A percentile compares a stretch with the other conserved stretches of the same genome.
Evolutionary conservation across 2,329 filamentous ascomycete species (phyloP).

Genomic region (Xylariaceae sp.): DNA sequence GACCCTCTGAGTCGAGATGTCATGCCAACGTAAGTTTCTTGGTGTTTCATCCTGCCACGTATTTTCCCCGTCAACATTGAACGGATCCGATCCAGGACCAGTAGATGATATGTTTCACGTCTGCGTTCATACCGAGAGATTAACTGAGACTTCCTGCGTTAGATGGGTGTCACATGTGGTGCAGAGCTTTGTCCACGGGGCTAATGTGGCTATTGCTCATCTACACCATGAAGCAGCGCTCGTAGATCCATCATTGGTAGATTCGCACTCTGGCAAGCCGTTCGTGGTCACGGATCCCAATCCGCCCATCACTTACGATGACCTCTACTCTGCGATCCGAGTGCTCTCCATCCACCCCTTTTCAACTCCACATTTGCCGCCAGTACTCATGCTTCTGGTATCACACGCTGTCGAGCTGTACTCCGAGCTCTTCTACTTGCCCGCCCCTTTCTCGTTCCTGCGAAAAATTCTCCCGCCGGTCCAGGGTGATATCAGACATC

Average conservation of each 20-base stretch:
- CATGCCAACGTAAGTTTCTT: slow-evolving; percentile 40
- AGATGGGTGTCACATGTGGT: slow-evolving; percentile 38
- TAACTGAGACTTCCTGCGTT: slow-evolving; percentile 1
- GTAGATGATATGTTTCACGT: background rate
- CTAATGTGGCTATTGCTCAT: slow-evolving; percentile 40
- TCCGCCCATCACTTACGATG: slow-evolving; percentile 35
- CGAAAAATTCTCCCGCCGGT: slow-evolving; percentile 30
- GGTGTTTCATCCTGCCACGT: background rate
- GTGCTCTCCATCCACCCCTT: slow-evolving; percentile 36
- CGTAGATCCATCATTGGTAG: slow-evolving; percentile 19
- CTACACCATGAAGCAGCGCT: slow-evolving; percentile 40
- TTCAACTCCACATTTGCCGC: slow-evolving; percentile 28
- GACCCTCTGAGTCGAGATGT: slow-evolving; percentile 36
- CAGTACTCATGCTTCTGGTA: slow-evolving; percentile 34
- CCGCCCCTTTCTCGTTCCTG: slow-evolving; percentile 16
- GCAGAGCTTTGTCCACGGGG: slow-evolving; percentile 39
- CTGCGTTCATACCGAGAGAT: background rate
- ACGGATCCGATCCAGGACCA: background rate
- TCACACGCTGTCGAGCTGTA: slow-evolving; percentile 37
- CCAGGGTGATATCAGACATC: slow-evolving; percentile 31
- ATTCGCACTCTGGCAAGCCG: slow-evolving; percentile 35
- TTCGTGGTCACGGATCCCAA: slow-evolving; percentile 42
- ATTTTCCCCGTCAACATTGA: background rate
- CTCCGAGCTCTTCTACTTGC: slow-evolving; percentile 27
- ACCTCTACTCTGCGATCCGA: slow-evolving; percentile 34